Percentiles rank a stretch among this genome's conserved stretches.
These are phyloP conservation scores for Colletotrichum brevisporum DNA, from an alignment of 2,329 filamentous ascomycete genomes.

Conservation along the genomic window DNA sequence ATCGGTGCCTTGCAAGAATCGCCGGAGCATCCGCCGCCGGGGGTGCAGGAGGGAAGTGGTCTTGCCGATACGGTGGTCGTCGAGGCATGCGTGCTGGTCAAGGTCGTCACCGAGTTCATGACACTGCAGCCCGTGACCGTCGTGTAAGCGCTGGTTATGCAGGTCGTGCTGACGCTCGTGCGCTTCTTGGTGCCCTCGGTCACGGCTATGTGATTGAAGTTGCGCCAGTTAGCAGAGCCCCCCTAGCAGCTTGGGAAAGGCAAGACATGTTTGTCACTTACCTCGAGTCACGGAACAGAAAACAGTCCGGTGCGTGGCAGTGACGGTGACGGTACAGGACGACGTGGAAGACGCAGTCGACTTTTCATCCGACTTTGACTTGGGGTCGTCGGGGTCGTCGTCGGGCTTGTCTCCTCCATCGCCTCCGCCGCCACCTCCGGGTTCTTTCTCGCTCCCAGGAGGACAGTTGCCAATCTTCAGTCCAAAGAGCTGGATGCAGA, in stretches of 20 bases:
- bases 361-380: neutral
- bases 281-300: constrained; percentile 34
- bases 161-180: constrained; percentile 1
- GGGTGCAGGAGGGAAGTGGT: neutral
- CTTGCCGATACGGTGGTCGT: neutral
- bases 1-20: neutral
- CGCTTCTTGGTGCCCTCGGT: neutral
- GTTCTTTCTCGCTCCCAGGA: neutral
- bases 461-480: constrained; percentile 20
- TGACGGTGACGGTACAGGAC: constrained; percentile 28
- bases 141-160: constrained; percentile 18
- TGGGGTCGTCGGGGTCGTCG: neutral
- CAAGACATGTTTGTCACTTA: neutral
- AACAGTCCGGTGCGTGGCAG: constrained; percentile 29
- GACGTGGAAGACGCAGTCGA: constrained; percentile 7
- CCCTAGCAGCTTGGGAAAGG: neutral
- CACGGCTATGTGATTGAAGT: neutral
- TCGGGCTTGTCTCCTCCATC: neutral
- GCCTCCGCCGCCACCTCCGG: neutral
- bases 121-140: constrained; percentile 32
- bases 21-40: neutral
- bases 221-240: too few species aligned
- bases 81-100: neutral
- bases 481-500: constrained; percentile 22
- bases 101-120: constrained; percentile 13